Evolutionary conservation across 495 filamentous ascomycete genomes (phyloP), one percentile per base, ranked within the genome.

Genomic region (Daldinia grandis): DNA sequence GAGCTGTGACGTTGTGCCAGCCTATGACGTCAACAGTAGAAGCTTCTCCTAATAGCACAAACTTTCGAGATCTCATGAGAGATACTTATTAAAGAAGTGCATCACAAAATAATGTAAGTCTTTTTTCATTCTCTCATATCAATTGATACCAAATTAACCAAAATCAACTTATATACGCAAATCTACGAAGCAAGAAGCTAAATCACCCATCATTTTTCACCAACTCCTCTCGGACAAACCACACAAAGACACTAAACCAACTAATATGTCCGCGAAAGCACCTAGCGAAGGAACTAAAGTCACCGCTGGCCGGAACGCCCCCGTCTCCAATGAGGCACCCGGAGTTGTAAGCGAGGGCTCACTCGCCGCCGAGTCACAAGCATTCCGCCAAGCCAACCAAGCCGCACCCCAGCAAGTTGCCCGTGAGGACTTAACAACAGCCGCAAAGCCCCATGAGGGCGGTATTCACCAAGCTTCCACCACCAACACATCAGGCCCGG

Each of bases 321-420:
- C 79, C 4, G 7, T 55, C 3, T 76, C 54, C 10, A 65, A 38
- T 2, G 81, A 82, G 58, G 73, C 67, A n/a, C 37, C 76, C 9
- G 81, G 81, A 33, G 2, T 59, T 4, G 75, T 82, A 15, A 30
- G 66, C 9, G 1, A 66, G 58, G 68, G 66, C 35, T 83, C 81
- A 0, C 77, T 82, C 10, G 81, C 81, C 10, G 76, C 81, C 49
- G 78, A 82, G 30, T 82, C 80, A 0, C 63, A 74, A 28, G 40
- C 66, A 24, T 76, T 76, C 55, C 69, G 40, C 56, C 51, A 72
- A 24, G 70, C 68, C 56, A 60, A 72, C 60, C 28, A 69, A 30
- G 44, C 50, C 7, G 58, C 2, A 25, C 61, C 57, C 17, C 63
- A 60, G 58, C 60, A 65, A 25, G 5, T 64, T 30, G 33, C 62